Evolutionary conservation across 306 rosid species (phyloP).

Genomic region (Prunus salicina): DNA sequence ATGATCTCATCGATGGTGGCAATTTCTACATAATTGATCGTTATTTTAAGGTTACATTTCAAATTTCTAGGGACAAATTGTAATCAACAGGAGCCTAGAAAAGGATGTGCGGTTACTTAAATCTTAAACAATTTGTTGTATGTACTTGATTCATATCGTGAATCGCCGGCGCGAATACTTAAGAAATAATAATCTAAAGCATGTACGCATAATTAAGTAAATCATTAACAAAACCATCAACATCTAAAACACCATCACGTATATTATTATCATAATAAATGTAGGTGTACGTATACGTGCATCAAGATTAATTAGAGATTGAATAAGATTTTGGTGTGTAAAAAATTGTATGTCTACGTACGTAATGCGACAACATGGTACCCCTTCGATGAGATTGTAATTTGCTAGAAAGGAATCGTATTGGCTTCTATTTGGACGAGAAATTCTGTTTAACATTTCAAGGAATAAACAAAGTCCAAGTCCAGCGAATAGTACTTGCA

Average conservation of each 20-base stretch:
- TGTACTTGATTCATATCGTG: constrained; percentile 10
- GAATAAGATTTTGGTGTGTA: not conserved
- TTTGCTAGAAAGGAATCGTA: constrained; percentile 24
- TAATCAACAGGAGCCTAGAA: constrained; percentile 5
- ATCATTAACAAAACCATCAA: not conserved
- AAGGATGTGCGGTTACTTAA: constrained; percentile 12
- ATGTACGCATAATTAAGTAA: not conserved
- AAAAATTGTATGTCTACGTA: not conserved
- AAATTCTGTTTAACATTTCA: not conserved
- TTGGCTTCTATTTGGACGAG: constrained; percentile 17
- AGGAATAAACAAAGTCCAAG: not conserved
- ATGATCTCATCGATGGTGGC: not conserved
- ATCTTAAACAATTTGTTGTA: not conserved
- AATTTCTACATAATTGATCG: not conserved
- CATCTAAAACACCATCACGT: not conserved
- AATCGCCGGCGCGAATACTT: constrained; percentile 10
- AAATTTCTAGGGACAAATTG: not conserved
- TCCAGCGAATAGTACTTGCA: not conserved
- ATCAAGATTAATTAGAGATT: constrained; percentile 16
- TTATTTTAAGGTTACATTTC: not conserved
- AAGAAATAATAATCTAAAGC: not conserved
- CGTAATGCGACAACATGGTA: constrained; percentile 12
- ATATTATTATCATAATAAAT: no score
- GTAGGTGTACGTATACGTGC: not conserved
- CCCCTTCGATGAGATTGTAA: not conserved